Conservation (phyloP, 108 stramenopile genomes). For the Pseudonitzschia pungens region DNA sequence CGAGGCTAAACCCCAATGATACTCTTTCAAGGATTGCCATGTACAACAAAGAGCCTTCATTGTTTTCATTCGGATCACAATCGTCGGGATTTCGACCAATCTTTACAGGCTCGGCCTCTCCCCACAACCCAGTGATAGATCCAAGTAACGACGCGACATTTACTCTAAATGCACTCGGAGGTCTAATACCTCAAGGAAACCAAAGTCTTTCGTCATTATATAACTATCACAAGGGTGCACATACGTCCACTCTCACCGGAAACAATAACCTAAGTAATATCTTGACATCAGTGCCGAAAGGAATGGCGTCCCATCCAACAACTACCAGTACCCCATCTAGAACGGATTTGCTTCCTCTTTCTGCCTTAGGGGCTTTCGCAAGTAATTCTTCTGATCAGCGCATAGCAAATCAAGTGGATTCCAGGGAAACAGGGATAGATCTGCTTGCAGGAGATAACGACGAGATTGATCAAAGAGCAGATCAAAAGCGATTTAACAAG, state of each 20-base stretch:
- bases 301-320: background rate
- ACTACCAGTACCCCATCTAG: background rate
- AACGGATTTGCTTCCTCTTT: background rate
- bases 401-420: too few relatives aligned
- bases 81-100: background rate
- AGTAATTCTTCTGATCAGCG: too few relatives aligned
- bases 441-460: too few relatives aligned
- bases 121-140: background rate
- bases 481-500: slow-evolving; percentile 16
- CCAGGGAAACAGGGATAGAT: too few relatives aligned
- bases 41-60: background rate
- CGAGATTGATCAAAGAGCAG: too few relatives aligned
- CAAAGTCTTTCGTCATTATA: background rate
- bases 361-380: too few relatives aligned
- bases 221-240: background rate
- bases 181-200: background rate
- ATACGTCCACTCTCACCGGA: background rate
- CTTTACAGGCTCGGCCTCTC: background rate
- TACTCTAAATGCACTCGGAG: background rate
- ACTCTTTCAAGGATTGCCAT: background rate
- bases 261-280: background rate
- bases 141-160: background rate
- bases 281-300: background rate
- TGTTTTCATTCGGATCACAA: background rate
- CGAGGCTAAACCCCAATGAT: background rate